These are phyloP conservation scores for Plasmodium gaboni DNA, from an alignment of 169 alveolate genomes.

Conservation along the genomic window DNA sequence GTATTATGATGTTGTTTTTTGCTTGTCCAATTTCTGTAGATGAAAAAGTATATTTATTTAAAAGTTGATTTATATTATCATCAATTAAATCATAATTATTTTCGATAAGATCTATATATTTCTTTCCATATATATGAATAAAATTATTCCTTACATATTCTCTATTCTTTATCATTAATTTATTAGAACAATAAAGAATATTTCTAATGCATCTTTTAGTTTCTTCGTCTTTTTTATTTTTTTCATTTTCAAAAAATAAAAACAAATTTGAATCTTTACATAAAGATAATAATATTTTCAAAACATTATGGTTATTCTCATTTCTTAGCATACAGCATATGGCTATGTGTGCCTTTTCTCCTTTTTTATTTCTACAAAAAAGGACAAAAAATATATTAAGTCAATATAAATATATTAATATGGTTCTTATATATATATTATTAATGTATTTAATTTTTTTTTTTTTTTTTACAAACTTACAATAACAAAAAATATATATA, in stretches of 20 bases:
- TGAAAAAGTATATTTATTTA: constrained; percentile 43
- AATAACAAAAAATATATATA: constrained; percentile 17
- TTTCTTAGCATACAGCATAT: constrained; percentile 49
- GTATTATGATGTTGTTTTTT: background rate
- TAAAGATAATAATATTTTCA: constrained; percentile 17
- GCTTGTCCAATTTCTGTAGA: constrained; percentile 30
- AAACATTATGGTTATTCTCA: constrained; percentile 7
- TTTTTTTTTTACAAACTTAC: background rate
- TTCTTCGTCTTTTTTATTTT: background rate
- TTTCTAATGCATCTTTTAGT: constrained; percentile 39
- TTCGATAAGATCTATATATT: constrained; percentile 39
- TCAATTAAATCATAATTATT: constrained; percentile 27
- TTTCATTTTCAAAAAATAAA: background rate
- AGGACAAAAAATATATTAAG: background rate
- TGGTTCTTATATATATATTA: background rate
- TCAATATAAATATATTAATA: background rate
- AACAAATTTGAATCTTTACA: constrained; percentile 35
- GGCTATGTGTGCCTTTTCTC: constrained; percentile 19
- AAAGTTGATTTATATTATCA: constrained; percentile 8
- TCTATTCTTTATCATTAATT: constrained; percentile 43
- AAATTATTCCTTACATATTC: constrained; percentile 31
- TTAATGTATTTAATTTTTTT: background rate
- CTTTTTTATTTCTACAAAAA: constrained; percentile 17
- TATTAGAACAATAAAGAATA: constrained; percentile 47
- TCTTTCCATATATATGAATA: constrained; percentile 29